Conservation (phyloP, 2,329 filamentous ascomycete species). For the Botryotinia narcissicola region DNA sequence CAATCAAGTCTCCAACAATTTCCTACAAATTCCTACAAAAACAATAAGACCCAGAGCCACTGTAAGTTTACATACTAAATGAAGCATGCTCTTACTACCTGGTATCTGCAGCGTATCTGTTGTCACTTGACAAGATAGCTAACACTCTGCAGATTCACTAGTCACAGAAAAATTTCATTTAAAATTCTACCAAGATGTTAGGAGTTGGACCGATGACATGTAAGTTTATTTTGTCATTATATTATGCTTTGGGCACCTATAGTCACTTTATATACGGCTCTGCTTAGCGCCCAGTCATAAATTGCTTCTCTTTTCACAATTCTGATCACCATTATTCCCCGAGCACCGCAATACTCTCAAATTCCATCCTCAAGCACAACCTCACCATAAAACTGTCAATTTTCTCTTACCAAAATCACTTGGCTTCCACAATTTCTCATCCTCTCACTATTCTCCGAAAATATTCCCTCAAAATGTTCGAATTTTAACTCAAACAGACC, state of each 20-base stretch:
- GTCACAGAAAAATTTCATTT: not conserved
- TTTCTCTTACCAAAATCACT: not conserved
- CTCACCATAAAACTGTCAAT: not conserved
- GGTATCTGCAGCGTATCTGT: not conserved
- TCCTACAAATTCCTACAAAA: not conserved
- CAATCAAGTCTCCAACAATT: not conserved
- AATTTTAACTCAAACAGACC: conserved; percentile 23
- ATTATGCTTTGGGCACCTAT: not conserved
- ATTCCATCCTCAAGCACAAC: not conserved
- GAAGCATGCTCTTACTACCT: not conserved
- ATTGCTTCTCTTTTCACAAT: not conserved
- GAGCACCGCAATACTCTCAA: not conserved
- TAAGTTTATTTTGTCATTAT: not conserved
- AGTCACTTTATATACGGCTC: conserved; percentile 12
- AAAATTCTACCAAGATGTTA: conserved; percentile 6
- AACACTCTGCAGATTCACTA: not conserved
- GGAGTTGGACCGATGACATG: conserved; percentile 16
- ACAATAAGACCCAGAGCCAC: not conserved
- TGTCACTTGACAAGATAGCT: not conserved
- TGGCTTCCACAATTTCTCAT: not conserved
- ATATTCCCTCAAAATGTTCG: not conserved
- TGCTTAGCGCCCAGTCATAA: not conserved
- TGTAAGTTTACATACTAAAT: not conserved
- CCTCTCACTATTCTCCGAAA: not conserved
- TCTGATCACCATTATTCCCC: not conserved